phyloP scores from a whole-genome alignment of 2,329 filamentous ascomycete species.

The Fusarium verrucosum region DNA sequence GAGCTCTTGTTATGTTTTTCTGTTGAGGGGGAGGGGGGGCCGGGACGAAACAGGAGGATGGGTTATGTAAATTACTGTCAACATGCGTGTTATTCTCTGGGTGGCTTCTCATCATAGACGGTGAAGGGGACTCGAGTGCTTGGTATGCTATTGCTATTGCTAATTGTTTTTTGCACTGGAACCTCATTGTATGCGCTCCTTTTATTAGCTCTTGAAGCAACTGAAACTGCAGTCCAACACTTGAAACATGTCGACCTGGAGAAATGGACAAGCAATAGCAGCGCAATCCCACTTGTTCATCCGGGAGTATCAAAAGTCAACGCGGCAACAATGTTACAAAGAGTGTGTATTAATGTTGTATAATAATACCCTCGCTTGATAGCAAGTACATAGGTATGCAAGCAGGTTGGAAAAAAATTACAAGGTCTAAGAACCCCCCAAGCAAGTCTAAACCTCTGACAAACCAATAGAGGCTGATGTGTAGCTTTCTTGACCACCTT shows the following conservation, averaged over 20 bases:
- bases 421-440: constrained; percentile 1
- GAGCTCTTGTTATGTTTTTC: constrained; percentile 34
- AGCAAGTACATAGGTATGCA: constrained; percentile 9
- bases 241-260: not conserved
- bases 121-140: constrained; percentile 53
- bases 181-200: not conserved
- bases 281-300: not conserved
- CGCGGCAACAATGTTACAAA: not conserved
- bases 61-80: constrained; percentile 63
- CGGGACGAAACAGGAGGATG: constrained; percentile 39
- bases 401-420: constrained; percentile 18
- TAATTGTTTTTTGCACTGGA: constrained; percentile 41
- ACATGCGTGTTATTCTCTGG: constrained; percentile 53
- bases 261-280: not conserved
- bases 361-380: not conserved
- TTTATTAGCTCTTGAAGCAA: not conserved
- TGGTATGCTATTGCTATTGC: constrained; percentile 56
- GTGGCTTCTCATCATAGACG: constrained; percentile 60
- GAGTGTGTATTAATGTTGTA: not conserved
- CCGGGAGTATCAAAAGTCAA: not conserved
- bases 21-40: constrained; percentile 35
- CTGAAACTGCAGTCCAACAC: not conserved
- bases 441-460: not conserved
- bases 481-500: not conserved
- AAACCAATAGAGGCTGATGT: not conserved